Conservation (phyloP, 2,329 filamentous ascomycete genomes). For the Tolypocladium album region DNA sequence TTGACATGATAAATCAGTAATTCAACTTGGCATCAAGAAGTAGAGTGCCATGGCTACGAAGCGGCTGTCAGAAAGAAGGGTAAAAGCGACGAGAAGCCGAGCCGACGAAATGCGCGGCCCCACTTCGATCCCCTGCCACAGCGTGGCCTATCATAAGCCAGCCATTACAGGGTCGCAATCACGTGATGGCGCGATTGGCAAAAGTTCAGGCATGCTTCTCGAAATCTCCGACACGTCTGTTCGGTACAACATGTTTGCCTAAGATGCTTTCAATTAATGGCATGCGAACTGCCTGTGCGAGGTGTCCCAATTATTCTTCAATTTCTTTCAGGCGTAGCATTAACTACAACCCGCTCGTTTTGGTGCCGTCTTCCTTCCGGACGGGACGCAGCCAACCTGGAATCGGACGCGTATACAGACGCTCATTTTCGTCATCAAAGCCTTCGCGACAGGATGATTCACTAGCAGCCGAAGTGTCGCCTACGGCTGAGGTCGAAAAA, state of each 20-base stretch:
- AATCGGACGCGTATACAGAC: constrained; percentile 8
- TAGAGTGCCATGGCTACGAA: background rate
- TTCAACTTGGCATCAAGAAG: background rate
- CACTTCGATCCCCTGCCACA: background rate
- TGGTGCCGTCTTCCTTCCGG: background rate
- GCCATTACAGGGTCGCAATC: constrained; percentile 8
- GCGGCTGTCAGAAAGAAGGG: background rate
- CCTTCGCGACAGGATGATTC: constrained; percentile 10
- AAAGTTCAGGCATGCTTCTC: constrained; percentile 10
- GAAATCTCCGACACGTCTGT: background rate
- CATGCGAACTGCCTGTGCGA: constrained; percentile 21
- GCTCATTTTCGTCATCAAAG: constrained; percentile 18
- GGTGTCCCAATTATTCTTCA: constrained; percentile 11
- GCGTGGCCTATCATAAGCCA: constrained; percentile 5
- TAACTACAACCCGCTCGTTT: background rate
- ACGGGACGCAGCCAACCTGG: background rate
- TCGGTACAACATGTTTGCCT: constrained; percentile 7
- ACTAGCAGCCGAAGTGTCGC: background rate
- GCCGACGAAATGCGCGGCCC: background rate
- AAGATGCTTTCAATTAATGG: constrained; percentile 24
- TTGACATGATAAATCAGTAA: background rate
- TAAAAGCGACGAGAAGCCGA: too few relatives aligned
- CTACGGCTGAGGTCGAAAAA: constrained; percentile 38
- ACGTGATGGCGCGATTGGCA: constrained; percentile 17
- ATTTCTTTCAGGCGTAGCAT: constrained; percentile 6